A percentile compares a stretch with the other conserved stretches of the same genome.
phyloP scores from a whole-genome alignment of 2,329 filamentous ascomycete genomes.

The Leptographium wingfieldii region DNA sequence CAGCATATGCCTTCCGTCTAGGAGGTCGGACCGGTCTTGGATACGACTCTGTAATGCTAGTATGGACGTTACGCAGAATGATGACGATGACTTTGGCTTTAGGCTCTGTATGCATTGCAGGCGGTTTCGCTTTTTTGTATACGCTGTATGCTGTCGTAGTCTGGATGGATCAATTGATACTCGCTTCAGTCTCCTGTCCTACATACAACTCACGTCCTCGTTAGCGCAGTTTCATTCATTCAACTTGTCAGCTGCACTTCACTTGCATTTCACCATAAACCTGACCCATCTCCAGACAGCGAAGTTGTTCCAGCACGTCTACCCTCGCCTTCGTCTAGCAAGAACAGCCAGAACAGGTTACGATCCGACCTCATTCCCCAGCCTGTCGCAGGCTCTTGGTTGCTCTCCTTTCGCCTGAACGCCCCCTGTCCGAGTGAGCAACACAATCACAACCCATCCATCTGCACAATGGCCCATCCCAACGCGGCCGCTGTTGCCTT shows the following conservation, averaged over 20 bases:
- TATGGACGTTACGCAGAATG: background rate
- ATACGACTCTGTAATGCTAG: background rate
- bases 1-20: background rate
- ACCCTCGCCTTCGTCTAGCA: too few species aligned
- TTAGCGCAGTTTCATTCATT: background rate
- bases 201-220: too few species aligned
- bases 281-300: background rate
- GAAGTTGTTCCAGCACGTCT: too few species aligned
- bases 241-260: background rate
- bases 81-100: background rate
- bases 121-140: background rate
- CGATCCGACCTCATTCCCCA: too few species aligned
- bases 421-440: too few species aligned
- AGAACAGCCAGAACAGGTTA: too few species aligned
- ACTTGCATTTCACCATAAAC: background rate
- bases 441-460: too few species aligned
- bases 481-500: background rate
- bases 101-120: background rate
- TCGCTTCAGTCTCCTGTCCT: too few species aligned
- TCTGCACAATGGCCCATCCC: background rate
- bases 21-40: background rate
- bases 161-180: too few species aligned
- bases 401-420: too few species aligned
- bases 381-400: too few species aligned
- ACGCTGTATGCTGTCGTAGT: too few species aligned